Evolutionary conservation across 306 rosid species (phyloP), one percentile per base, ranked within the genome.

Genomic region (Prunus mira): DNA sequence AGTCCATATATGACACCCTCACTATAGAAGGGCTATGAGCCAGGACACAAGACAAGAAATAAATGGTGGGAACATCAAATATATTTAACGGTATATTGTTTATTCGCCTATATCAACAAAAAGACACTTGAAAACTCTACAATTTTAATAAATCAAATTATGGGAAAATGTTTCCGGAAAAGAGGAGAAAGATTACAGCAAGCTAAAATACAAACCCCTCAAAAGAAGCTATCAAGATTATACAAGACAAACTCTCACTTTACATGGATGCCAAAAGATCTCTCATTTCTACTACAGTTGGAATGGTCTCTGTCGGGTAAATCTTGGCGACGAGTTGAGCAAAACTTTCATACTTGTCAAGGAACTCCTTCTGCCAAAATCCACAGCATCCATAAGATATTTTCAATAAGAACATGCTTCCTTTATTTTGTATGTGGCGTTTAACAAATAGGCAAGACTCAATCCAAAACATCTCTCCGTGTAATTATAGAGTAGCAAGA

Each of bases 281-380:
- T 83, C 86, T 86, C 92, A 92, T 84, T 77, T 92, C 97, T 49
- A 62, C 32, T 10, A 86, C 93, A 19, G 93, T 66, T 52, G 83
- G 92, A 67, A 95, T 76, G 10, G 58, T 76, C 86, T 95, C 97
- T 1, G 87, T 46, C 10, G 97, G 99, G 90, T 95, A 92, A 58
- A 93, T 88, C 87, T 88, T 95, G 77, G 89, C 86, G 19, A 87
- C 91, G 47, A 95, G 96, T 79, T 89, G 97, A 22, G 83, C 97
- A 76, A 95, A 95, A 67, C 87, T 89, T 45, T 89, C 97, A 71
- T 90, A 95, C 83, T 95, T 95, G 76, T 90, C 97, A 15, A 95
- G 85, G 77, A 95, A 95, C 66, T 95, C 99, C 82, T 92, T 95
- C 99, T 95, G 96, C 73, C 60, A 84, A 63, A 79, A 74, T 74